A percentile compares a stretch with the other conserved stretches of the same genome.
phyloP scores from a whole-genome alignment of 306 rosid genomes.

The Corylus avellana region DNA sequence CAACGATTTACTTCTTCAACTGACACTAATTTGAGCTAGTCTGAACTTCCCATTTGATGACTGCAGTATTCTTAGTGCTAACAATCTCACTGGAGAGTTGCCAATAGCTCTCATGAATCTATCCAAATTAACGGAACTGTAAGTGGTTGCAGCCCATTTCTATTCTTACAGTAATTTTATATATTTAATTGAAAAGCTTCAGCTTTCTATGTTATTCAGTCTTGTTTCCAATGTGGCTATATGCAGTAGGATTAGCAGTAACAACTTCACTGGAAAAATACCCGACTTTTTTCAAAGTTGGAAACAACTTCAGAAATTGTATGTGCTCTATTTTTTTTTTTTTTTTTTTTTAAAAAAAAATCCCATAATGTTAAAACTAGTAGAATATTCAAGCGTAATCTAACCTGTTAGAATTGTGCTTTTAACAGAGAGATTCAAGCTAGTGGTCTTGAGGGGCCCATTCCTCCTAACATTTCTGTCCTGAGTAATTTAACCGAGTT shows the following conservation, averaged over 20 bases:
- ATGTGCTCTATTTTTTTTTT: neutral
- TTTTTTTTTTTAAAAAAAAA: no score
- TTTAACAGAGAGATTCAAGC: constrained; percentile 37
- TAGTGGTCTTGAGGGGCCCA: constrained; percentile 34
- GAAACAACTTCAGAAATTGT: constrained; percentile 21
- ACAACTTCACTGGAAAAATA: constrained; percentile 40
- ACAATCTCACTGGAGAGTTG: constrained; percentile 30
- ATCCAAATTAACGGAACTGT: constrained; percentile 21
- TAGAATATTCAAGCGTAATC: neutral
- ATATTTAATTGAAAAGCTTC: neutral
- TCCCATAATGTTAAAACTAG: neutral
- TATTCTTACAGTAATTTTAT: neutral
- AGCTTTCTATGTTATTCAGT: neutral
- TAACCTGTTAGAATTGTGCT: neutral
- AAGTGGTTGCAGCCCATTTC: neutral
- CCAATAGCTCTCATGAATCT: constrained; percentile 1
- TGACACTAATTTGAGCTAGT: neutral
- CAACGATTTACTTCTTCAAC: neutral
- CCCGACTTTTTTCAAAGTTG: constrained; percentile 21
- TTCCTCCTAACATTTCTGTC: constrained; percentile 28
- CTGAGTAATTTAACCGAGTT: constrained; percentile 16
- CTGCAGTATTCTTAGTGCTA: constrained; percentile 22
- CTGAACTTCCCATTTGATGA: neutral
- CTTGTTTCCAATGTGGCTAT: neutral
- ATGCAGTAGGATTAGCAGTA: constrained; percentile 32